These are phyloP conservation scores for Phytophthora melonis DNA, from an alignment of 352 stramenopile genomes.

Conservation along the genomic window DNA sequence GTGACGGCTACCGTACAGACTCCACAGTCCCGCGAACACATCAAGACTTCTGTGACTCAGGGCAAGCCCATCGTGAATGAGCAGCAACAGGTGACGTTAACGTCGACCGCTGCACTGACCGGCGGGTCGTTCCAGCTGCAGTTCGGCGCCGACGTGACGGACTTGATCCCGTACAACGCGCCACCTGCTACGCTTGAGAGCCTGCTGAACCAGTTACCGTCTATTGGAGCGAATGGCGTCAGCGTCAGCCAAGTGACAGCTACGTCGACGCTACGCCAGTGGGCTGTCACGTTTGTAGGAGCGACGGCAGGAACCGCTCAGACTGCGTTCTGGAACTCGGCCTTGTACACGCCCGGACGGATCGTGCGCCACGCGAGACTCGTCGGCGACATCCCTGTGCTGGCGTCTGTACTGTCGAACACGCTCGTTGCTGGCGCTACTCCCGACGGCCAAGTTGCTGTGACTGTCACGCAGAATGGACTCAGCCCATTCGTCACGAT, in stretches of 20 bases:
- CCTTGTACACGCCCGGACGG: constrained; percentile 53
- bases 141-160: constrained; percentile 74
- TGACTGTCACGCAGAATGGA: constrained; percentile 47
- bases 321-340: constrained; percentile 76
- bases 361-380: constrained; percentile 58
- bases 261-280: constrained; percentile 44
- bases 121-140: constrained; percentile 72
- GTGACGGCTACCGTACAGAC: constrained; percentile 39
- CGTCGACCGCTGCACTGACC: constrained; percentile 49
- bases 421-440: constrained; percentile 47
- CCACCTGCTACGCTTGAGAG: constrained; percentile 63
- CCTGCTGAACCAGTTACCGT: constrained; percentile 78
- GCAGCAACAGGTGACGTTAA: constrained; percentile 69
- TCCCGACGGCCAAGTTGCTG: constrained; percentile 30
- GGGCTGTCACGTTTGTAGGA: constrained; percentile 70
- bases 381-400: constrained; percentile 58
- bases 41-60: constrained; percentile 71
- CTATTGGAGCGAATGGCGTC: constrained; percentile 54
- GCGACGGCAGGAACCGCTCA: constrained; percentile 51
- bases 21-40: constrained; percentile 60
- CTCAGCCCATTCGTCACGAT: constrained; percentile 62
- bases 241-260: constrained; percentile 38
- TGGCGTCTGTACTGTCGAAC: constrained; percentile 37
- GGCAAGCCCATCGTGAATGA: constrained; percentile 75
- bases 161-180: constrained; percentile 73